Evolutionary conservation across 805 yeast species (phyloP), one percentile per base, ranked within the genome.

Genomic region (Clavispora asparagi): DNA sequence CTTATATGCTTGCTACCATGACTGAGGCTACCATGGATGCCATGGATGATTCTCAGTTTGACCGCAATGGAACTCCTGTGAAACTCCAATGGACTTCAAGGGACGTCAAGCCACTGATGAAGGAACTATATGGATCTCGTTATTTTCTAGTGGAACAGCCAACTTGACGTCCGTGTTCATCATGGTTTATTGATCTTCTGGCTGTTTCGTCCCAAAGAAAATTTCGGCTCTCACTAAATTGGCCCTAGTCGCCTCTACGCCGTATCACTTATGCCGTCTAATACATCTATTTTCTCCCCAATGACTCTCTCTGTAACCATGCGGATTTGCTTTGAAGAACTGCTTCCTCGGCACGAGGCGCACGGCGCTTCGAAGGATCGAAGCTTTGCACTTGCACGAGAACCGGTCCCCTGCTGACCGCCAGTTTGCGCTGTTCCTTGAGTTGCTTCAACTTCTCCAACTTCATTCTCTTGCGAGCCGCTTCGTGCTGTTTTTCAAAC

Each of bases 231-330:
- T n/a, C n/a, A n/a, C n/a, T 19, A 19, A 19, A 19, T 19, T 19
- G 23, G 23, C 23, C 5, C 23, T 19, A 19, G 23, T 19, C 14
- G 8, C 7, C 6, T 10, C 17, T 31, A 31, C 35, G 35, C 7
- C 6, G n/a, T 6, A 7, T 31, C 23, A 31, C 35, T n/a, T n/a
- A 11, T 33, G 25, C 37, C 14, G 25, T 33, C 25, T 42, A 25
- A 40, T 40, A 17, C 41, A 33, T 35, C 32, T 43, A 70, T 48
- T 63, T 70, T 45, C 58, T 67, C 39, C 63, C 59, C 40, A 70
- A 56, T 9, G 75, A 61, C 42, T 62, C 67, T 50, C 77, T 62
- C 50, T 64, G 65, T 45, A 71, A 59, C 77, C 77, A 71, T 48
- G 63, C 62, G 42, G 60, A 64, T 54, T 63, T 65, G 27, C 63